Evolutionary conservation across 768 basidiomycete species (phyloP).

Genomic region (Tylopilus intermedius): DNA sequence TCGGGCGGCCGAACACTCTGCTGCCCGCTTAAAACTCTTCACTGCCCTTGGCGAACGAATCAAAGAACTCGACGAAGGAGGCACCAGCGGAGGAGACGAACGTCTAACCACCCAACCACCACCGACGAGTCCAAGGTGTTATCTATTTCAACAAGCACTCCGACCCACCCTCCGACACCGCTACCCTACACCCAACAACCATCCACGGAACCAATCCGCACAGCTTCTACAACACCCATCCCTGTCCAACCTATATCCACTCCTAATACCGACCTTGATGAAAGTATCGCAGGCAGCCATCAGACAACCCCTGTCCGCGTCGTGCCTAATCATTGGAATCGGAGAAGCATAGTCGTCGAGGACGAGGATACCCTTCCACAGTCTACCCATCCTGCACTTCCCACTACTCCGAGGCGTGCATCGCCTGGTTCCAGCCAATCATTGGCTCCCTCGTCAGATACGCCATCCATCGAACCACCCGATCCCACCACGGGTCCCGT

Average conservation of each 20-base stretch:
- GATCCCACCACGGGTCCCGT: conserved; percentile 40
- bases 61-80: conserved; percentile 60
- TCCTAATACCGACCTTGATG: conserved; percentile 27
- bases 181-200: conserved; percentile 31
- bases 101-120: conserved; percentile 27
- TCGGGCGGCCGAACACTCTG: conserved; percentile 72
- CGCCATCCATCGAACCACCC: conserved; percentile 33
- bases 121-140: conserved; percentile 44
- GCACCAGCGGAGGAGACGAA: conserved; percentile 59
- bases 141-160: conserved; percentile 52
- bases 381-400: conserved; percentile 31
- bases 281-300: conserved; percentile 27
- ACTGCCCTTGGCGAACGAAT: conserved; percentile 52
- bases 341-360: conserved; percentile 64
- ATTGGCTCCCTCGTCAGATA: conserved; percentile 47
- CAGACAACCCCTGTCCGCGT: conserved; percentile 32
- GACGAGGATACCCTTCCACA: conserved; percentile 44
- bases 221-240: conserved; percentile 27
- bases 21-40: conserved; percentile 57
- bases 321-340: conserved; percentile 39
- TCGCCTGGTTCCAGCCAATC: conserved; percentile 25
- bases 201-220: conserved; percentile 22
- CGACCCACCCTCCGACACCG: conserved; percentile 49
- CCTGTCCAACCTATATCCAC: conserved; percentile 24
- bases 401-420: no score